These are phyloP conservation scores for Schizochytrium sp. DNA, from an alignment of 108 stramenopile genomes.

Conservation along the genomic window DNA sequence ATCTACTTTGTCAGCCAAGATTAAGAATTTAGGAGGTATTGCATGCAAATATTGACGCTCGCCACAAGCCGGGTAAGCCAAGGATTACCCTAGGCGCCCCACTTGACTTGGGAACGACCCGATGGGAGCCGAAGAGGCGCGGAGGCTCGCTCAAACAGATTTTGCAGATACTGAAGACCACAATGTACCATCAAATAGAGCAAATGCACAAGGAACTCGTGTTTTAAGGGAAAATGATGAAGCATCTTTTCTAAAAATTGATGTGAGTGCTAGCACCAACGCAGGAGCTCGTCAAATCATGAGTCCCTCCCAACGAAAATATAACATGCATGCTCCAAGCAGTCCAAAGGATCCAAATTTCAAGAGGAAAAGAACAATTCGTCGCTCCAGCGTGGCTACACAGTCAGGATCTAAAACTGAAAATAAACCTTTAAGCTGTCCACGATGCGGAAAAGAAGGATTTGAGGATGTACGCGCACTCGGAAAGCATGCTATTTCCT, in stretches of 20 bases:
- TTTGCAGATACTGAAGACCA: neutral
- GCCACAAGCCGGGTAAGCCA: no score
- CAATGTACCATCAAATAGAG: neutral
- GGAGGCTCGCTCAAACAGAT: neutral
- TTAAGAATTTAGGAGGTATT: no score
- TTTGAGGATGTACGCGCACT: slow-evolving; percentile 46
- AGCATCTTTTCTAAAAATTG: neutral
- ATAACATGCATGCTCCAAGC: neutral
- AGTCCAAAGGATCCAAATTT: slow-evolving; percentile 11
- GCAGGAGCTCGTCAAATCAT: neutral
- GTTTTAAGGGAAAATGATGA: neutral
- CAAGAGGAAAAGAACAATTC: neutral
- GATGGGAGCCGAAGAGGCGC: slow-evolving; percentile 17
- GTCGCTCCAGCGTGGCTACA: neutral
- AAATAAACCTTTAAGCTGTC: neutral
- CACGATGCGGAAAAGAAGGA: slow-evolving; percentile 38
- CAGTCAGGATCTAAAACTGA: neutral
- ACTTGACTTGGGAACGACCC: no score
- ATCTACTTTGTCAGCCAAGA: no score
- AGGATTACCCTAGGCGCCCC: no score
- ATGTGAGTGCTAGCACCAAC: neutral
- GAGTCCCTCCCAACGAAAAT: neutral
- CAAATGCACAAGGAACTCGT: neutral
- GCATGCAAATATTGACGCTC: no score
- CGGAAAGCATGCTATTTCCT: slow-evolving; percentile 37